Percentiles rank a stretch among this genome's conserved stretches.
Evolutionary conservation across 352 stramenopile genomes (phyloP).

Genomic region (Globisporangium sylvaticum): DNA sequence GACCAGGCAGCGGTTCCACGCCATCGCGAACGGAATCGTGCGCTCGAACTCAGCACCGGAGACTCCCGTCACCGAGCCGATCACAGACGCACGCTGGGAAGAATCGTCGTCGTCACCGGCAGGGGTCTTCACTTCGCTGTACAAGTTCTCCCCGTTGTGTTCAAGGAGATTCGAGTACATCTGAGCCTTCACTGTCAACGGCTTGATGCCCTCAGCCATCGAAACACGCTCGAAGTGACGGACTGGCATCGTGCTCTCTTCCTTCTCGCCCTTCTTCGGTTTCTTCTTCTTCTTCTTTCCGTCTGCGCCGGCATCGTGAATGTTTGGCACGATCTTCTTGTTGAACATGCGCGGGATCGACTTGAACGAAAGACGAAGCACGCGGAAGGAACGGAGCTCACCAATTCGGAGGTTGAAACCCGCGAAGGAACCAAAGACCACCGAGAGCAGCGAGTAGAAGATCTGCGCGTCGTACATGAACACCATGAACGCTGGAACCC

Average conservation of each 20-base stretch:
- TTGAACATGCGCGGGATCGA: slow-evolving; percentile 86
- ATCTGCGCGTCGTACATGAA: slow-evolving; percentile 88
- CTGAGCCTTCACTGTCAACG: slow-evolving; percentile 78
- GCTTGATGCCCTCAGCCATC: slow-evolving; percentile 76
- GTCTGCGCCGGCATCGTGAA: slow-evolving; percentile 47
- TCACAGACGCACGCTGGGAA: slow-evolving; percentile 43
- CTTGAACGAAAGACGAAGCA: slow-evolving; percentile 82
- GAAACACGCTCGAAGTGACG: slow-evolving; percentile 80
- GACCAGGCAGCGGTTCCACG: slow-evolving; percentile 77
- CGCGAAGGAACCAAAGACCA: slow-evolving; percentile 75
- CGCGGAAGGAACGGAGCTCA: slow-evolving; percentile 80
- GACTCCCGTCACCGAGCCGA: slow-evolving; percentile 73
- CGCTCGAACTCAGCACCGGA: slow-evolving; percentile 81
- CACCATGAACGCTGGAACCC: slow-evolving; percentile 78
- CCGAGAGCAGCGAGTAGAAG: slow-evolving; percentile 78
- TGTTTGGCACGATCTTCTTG: slow-evolving; percentile 86
- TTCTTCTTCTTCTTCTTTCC: slow-evolving; percentile 76
- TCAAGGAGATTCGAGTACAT: slow-evolving; percentile 80
- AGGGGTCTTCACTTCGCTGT: slow-evolving; percentile 61
- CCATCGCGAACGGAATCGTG: slow-evolving; percentile 84
- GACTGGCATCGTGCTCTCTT: slow-evolving; percentile 57
- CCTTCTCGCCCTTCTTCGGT: slow-evolving; percentile 65
- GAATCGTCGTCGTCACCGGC: slow-evolving; percentile 66
- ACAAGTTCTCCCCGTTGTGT: slow-evolving; percentile 43
- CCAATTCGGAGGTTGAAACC: slow-evolving; percentile 85